Conservation (phyloP, 1,284 basidiomycete species). For the Cystobasidiaceae sp. region DNA sequence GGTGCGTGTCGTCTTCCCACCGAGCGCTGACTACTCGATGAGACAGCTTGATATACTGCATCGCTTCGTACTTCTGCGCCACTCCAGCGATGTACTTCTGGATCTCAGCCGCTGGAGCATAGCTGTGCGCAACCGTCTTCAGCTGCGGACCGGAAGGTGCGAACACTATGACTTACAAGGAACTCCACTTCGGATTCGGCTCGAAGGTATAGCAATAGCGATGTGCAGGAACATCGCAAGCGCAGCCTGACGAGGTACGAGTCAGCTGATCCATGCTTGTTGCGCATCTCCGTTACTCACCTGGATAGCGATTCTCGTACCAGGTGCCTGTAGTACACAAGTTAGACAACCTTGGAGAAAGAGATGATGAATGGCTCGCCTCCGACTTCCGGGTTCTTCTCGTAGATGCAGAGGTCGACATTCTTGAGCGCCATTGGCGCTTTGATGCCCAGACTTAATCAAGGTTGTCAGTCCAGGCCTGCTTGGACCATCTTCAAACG, state of each 20-base stretch:
- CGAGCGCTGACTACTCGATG: slow-evolving; percentile 37
- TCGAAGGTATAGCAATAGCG: not conserved
- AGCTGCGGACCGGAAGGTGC: not conserved
- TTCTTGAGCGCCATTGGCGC: not conserved
- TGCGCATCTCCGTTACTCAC: not conserved
- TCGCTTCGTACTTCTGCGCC: not conserved
- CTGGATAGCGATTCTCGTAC: slow-evolving; percentile 40
- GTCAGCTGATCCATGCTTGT: not conserved
- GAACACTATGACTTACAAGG: not conserved
- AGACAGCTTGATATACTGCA: not conserved
- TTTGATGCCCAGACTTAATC: not conserved
- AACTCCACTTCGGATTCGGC: not conserved
- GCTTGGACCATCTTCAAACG: not conserved
- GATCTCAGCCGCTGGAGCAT: not conserved
- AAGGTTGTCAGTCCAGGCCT: not conserved
- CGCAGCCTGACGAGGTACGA: not conserved
- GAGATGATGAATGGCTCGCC: not conserved
- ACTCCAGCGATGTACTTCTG: not conserved
- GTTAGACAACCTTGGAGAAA: not conserved
- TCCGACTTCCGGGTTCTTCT: slow-evolving; percentile 21
- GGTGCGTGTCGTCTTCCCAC: slow-evolving; percentile 37
- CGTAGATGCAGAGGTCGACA: slow-evolving; percentile 11
- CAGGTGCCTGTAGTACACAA: slow-evolving; percentile 31
- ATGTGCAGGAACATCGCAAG: not conserved
- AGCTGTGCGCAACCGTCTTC: not conserved